These are phyloP conservation scores for Erysimum cheiri DNA, from an alignment of 441 rosid genomes.

Conservation along the genomic window DNA sequence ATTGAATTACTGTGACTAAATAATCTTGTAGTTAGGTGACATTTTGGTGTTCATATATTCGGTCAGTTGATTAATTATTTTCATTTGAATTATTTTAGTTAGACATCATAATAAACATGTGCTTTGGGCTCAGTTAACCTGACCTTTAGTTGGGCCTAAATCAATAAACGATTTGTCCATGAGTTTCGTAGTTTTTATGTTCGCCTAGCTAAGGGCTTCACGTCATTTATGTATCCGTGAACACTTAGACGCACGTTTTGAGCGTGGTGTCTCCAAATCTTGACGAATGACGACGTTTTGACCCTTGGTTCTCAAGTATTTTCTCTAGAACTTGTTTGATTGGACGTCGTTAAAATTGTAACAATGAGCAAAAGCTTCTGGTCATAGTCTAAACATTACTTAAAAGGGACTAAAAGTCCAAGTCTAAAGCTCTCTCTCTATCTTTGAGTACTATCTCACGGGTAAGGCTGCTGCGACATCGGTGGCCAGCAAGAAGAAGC, in stretches of 20 bases:
- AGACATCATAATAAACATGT: not conserved
- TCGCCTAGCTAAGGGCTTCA: not conserved
- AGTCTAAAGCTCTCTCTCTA: not conserved
- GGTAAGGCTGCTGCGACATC: not conserved
- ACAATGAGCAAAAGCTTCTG: not conserved
- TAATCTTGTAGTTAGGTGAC: conserved; percentile 3
- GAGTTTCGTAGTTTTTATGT: not conserved
- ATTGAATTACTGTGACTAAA: conserved; percentile 5
- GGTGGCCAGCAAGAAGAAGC: conserved; percentile 20
- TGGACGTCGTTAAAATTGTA: not conserved
- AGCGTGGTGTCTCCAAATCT: too few species aligned
- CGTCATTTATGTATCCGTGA: not conserved
- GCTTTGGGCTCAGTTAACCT: conserved; percentile 9
- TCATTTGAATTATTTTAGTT: not conserved
- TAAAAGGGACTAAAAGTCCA: not conserved
- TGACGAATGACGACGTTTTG: too few species aligned
- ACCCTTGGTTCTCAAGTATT: not conserved
- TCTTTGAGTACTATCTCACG: not conserved
- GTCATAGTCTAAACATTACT: not conserved
- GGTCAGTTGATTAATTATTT: not conserved
- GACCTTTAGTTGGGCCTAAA: conserved; percentile 13
- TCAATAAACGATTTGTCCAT: not conserved
- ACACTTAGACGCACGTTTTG: not conserved
- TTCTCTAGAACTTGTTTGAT: not conserved
- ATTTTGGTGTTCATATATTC: not conserved